A percentile compares a stretch with the other conserved stretches of the same genome.
Evolutionary conservation across 225 moss, liverwort and hornwort genomes (phyloP).

Genomic region (Climacium dendroides): DNA sequence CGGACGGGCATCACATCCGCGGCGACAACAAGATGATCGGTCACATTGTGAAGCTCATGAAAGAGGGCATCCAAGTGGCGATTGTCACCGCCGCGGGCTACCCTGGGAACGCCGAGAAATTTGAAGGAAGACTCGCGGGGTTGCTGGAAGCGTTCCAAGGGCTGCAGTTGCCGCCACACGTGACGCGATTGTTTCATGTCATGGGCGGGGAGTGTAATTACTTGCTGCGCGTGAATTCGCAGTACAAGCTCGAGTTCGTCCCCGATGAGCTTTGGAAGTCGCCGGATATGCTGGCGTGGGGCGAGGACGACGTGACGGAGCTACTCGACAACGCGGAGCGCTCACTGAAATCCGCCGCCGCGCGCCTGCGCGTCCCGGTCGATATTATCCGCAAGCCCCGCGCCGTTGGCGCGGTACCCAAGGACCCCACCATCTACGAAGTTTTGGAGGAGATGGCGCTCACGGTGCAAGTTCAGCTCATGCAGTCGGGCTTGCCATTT

Average conservation of each 20-base stretch:
- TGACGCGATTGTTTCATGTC: conserved; percentile 57
- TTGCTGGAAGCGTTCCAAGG: conserved; percentile 72
- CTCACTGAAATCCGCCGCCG: conserved; percentile 57
- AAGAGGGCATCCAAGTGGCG: conserved; percentile 65
- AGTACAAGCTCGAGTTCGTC: conserved; percentile 72
- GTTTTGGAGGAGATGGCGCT: conserved; percentile 93
- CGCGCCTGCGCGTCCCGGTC: conserved; percentile 53
- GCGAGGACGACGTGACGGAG: conserved; percentile 40
- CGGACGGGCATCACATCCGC: conserved; percentile 81
- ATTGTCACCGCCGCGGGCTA: conserved; percentile 93
- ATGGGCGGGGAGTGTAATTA: conserved; percentile 79
- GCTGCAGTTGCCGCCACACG: conserved; percentile 36
- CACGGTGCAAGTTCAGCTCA: conserved; percentile 72
- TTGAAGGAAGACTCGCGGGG: conserved; percentile 50
- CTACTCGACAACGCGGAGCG: conserved; percentile 71
- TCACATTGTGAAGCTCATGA: conserved; percentile 80
- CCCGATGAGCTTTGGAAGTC: conserved; percentile 72
- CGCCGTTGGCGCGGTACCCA: conserved; percentile 80
- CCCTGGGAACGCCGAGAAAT: conserved; percentile 61
- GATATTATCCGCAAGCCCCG: conserved; percentile 71
- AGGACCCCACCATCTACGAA: conserved; percentile 47
- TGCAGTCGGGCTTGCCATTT: conserved; percentile 62
- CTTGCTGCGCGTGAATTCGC: conserved; percentile 50
- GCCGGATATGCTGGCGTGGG: conserved; percentile 64
- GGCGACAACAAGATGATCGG: conserved; percentile 89